Evolutionary conservation across 2,329 filamentous ascomycete species (phyloP), one percentile per base, ranked within the genome.

Genomic region (Fusarium sp.): DNA sequence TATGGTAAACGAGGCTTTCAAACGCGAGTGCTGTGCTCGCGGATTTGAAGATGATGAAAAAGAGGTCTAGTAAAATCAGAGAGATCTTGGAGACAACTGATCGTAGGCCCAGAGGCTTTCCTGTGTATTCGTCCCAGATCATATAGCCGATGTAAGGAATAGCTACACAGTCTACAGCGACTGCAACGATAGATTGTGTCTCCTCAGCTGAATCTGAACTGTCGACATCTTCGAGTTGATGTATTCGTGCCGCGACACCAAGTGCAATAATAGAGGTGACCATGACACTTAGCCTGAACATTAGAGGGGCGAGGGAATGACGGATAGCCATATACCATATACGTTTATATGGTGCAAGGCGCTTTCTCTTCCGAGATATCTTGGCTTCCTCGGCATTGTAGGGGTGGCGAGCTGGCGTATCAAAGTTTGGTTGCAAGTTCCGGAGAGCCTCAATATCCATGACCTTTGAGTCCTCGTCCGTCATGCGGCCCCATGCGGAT

Each of bases 21-120:
- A 98, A 97, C 3, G 95, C 95, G 70, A 99, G 84, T 43, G 93
- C 92, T 27, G 97, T 88, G 81, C 97, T 98, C 54, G 95, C 94
- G 6, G 95, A 94, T 80, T 97, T 95, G 83, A 99, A 97, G 44
- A 98, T 95, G 76, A 99, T 97, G 79, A 99, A 99, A 76, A 98
- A 91, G 6, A 99, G 86, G 81, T 99, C 96, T 61, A 97, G 88
- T 58, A 99, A 89, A 65, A 98, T 92, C 52, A 99, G 88, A 16
- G 92, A 90, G 71, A 97, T 92, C 79, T 99, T 99, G 51, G 93
- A 91, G 60, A 90, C 90, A 12, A 94, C 90, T 9, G 90, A 91
- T 45, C 97, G 92, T 65, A 99, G 84, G 3, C 96, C 96, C 22
- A 99, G 85, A 24, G 97, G 96, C 78, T 97, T 97, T 30, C 94